These are phyloP conservation scores for Teratosphaeria zuluensis DNA, from an alignment of 2,329 filamentous ascomycete genomes.

Conservation along the genomic window DNA sequence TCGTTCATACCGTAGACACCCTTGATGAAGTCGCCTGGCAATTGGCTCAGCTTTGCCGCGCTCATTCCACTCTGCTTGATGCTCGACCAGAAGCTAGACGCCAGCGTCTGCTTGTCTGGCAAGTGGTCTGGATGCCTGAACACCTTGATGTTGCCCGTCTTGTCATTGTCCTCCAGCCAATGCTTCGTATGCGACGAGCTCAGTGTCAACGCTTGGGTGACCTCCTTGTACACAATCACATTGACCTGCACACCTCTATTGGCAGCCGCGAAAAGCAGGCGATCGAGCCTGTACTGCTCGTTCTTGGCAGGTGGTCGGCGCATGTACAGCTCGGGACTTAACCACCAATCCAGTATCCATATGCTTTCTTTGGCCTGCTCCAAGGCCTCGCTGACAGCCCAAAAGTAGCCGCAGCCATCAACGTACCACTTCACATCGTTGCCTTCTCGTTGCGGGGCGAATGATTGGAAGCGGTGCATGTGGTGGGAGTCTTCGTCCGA, in stretches of 20 bases:
- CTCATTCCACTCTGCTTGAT: slow-evolving; percentile 48
- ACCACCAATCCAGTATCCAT: slow-evolving; percentile 70
- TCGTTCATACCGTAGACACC: slow-evolving; percentile 73
- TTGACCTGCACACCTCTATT: slow-evolving; percentile 76
- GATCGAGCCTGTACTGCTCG: slow-evolving; percentile 74
- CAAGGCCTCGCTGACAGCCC: slow-evolving; percentile 69
- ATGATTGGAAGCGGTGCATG: slow-evolving; percentile 49
- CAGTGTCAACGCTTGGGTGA: slow-evolving; percentile 42
- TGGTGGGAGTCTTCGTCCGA: slow-evolving; percentile 31
- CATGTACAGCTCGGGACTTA: slow-evolving; percentile 80
- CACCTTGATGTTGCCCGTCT: slow-evolving; percentile 77
- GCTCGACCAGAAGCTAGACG: slow-evolving; percentile 46
- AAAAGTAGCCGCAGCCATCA: slow-evolving; percentile 76
- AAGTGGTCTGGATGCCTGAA: slow-evolving; percentile 86
- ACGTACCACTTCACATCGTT: slow-evolving; percentile 80
- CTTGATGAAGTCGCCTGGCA: slow-evolving; percentile 64
- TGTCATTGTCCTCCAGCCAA: slow-evolving; percentile 54
- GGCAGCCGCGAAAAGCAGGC: slow-evolving; percentile 71
- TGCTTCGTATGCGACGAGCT: slow-evolving; percentile 70
- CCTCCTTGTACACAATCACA: slow-evolving; percentile 85
- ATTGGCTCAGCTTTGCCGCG: slow-evolving; percentile 48
- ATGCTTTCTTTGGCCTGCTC: slow-evolving; percentile 68
- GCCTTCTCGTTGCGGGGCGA: slow-evolving; percentile 62
- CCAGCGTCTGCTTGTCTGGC: slow-evolving; percentile 60
- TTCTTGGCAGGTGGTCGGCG: slow-evolving; percentile 72